Conservation (phyloP, 495 filamentous ascomycete genomes). For the Podospora conica region DNA sequence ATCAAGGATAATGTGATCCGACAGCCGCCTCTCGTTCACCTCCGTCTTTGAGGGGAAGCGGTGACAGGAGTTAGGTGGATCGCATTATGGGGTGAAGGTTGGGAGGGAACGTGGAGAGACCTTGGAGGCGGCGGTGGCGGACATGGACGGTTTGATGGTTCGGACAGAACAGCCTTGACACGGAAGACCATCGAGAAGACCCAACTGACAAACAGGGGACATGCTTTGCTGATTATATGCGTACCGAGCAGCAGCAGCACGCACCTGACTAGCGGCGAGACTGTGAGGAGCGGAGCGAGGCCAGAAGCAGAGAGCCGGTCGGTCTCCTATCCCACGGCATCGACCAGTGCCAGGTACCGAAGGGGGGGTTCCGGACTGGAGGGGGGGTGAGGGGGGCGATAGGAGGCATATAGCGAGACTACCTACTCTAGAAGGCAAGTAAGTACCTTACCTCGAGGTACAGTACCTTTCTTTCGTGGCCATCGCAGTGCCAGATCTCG, state of each 20-base stretch:
- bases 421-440: no score
- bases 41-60: constrained; percentile 5
- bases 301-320: neutral
- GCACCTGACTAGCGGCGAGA: neutral
- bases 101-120: neutral
- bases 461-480: neutral
- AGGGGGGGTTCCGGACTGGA: neutral
- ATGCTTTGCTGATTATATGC: constrained; percentile 3
- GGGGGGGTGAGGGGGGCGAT: neutral
- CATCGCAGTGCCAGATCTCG: neutral
- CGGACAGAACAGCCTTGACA: neutral
- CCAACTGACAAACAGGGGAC: neutral
- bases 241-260: neutral
- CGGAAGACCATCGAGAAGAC: constrained; percentile 10
- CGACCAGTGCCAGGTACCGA: neutral
- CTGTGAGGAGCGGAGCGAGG: neutral
- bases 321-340: neutral
- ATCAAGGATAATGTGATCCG: constrained; percentile 7
- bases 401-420: neutral
- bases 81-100: constrained; percentile 6
- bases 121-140: constrained; percentile 2
- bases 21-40: neutral
- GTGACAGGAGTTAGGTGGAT: constrained; percentile 10
- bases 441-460: neutral
- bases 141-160: neutral